phyloP scores from a whole-genome alignment of 2,329 filamentous ascomycete genomes.

The Aspergillus brasiliensis region DNA sequence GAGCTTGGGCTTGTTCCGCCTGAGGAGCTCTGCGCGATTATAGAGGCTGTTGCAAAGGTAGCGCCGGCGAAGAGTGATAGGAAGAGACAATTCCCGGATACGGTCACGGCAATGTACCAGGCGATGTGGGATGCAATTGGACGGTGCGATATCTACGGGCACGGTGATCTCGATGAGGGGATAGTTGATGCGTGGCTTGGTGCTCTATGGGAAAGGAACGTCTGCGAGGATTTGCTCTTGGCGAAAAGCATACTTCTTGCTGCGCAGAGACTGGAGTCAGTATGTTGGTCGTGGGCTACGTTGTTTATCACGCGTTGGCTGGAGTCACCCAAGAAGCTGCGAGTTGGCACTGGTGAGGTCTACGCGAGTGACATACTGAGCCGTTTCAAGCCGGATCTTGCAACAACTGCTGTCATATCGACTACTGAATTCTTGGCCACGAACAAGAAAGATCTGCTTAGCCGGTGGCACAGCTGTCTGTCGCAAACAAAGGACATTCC shows the following conservation, averaged over 20 bases:
- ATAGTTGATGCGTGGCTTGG: conserved; percentile 36
- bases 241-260: conserved; percentile 35
- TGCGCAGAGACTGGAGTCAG: conserved; percentile 23
- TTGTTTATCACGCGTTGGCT: conserved; percentile 33
- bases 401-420: conserved; percentile 31
- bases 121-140: conserved; percentile 43
- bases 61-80: conserved; percentile 12
- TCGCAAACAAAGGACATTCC: conserved; percentile 20
- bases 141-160: conserved; percentile 36
- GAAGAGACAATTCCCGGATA: background rate
- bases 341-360: conserved; percentile 9
- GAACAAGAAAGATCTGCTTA: conserved; percentile 25
- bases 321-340: conserved; percentile 12
- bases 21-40: conserved; percentile 35
- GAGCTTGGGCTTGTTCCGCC: conserved; percentile 38
- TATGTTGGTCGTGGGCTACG: conserved; percentile 25
- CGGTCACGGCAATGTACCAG: conserved; percentile 26
- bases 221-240: conserved; percentile 22
- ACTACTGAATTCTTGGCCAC: conserved; percentile 36
- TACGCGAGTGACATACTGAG: conserved; percentile 25
- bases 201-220: conserved; percentile 24
- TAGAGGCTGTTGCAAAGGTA: conserved; percentile 29
- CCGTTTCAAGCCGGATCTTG: conserved; percentile 26
- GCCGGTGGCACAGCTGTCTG: conserved; percentile 35
- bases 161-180: conserved; percentile 34